A percentile compares a stretch with the other conserved stretches of the same genome.
These are phyloP conservation scores for Carnegiea gigantea DNA, from an alignment of 179 eudicot species.

Conservation along the genomic window DNA sequence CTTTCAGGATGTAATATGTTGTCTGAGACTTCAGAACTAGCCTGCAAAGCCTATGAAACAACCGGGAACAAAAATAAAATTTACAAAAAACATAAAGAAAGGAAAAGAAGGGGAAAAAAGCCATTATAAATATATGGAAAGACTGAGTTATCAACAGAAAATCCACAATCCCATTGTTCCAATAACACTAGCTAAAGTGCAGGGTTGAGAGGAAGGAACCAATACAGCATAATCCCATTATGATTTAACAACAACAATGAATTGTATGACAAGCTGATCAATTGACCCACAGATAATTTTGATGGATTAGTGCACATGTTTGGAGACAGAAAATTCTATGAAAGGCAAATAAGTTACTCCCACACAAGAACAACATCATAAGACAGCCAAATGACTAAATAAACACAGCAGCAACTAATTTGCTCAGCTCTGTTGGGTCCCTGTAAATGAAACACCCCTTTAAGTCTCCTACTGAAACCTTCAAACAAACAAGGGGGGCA, in stretches of 20 bases:
- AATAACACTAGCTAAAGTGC: background rate
- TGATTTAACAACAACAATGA: background rate
- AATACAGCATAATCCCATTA: background rate
- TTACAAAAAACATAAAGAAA: background rate
- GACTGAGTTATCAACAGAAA: background rate
- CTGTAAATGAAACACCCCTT: background rate
- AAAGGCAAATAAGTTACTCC: background rate
- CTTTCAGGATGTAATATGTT: constrained; percentile 36
- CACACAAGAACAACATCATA: too few relatives aligned
- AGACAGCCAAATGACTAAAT: too few relatives aligned
- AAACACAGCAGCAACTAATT: background rate
- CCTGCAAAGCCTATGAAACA: constrained; percentile 63
- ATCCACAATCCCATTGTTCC: background rate
- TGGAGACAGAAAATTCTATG: background rate
- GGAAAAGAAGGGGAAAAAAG: background rate
- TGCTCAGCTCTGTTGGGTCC: background rate
- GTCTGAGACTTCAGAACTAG: constrained; percentile 48
- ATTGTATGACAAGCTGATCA: too few relatives aligned
- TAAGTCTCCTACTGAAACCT: background rate
- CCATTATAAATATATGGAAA: background rate
- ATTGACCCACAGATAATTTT: background rate
- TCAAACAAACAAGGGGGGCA: background rate
- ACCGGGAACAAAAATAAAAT: background rate
- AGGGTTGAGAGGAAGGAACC: constrained; percentile 1
- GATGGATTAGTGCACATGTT: background rate